Percentiles rank a stretch among this genome's conserved stretches.
phyloP scores from a whole-genome alignment of 768 basidiomycete species.

The Lactifluus pinguis region DNA sequence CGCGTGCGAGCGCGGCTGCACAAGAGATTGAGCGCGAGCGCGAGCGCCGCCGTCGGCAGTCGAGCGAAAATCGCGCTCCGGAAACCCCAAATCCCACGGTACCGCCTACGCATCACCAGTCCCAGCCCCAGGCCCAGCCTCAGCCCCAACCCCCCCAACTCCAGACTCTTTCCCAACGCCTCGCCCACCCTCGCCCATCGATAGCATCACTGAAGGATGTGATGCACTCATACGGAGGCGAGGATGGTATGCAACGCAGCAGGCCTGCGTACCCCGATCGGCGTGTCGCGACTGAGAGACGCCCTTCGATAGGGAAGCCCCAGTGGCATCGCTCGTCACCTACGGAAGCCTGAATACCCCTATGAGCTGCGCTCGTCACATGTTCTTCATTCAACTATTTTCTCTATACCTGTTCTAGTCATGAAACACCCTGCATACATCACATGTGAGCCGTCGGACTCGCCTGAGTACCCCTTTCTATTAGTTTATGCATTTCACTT shows the following conservation, averaged over 20 bases:
- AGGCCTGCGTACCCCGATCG: constrained; percentile 6
- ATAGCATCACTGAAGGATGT: constrained; percentile 7
- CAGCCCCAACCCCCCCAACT: neutral
- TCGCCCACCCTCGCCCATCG: constrained; percentile 6
- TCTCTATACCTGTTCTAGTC: neutral
- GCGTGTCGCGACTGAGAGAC: constrained; percentile 12
- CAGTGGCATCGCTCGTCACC: constrained; percentile 15
- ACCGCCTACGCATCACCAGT: neutral
- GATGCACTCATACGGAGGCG: constrained; percentile 1
- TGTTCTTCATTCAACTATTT: neutral
- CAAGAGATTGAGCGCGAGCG: constrained; percentile 17
- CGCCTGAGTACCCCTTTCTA: constrained; percentile 5
- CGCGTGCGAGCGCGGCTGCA: constrained; percentile 19
- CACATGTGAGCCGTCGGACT: constrained; percentile 2
- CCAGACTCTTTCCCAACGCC: neutral
- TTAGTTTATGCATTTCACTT: constrained; percentile 2
- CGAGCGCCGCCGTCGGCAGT: constrained; percentile 17
- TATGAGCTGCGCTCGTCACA: constrained; percentile 13
- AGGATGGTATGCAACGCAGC: constrained; percentile 10
- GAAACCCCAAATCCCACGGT: neutral
- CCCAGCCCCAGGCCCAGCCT: neutral
- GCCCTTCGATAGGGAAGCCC: constrained; percentile 15
- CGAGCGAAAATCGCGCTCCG: constrained; percentile 8
- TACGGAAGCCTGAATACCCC: constrained; percentile 6
- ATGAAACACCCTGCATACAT: neutral